Base-by-base conservation (phyloP, 2,329 filamentous ascomycete species). In the Hypoxylon sp. region DNA sequence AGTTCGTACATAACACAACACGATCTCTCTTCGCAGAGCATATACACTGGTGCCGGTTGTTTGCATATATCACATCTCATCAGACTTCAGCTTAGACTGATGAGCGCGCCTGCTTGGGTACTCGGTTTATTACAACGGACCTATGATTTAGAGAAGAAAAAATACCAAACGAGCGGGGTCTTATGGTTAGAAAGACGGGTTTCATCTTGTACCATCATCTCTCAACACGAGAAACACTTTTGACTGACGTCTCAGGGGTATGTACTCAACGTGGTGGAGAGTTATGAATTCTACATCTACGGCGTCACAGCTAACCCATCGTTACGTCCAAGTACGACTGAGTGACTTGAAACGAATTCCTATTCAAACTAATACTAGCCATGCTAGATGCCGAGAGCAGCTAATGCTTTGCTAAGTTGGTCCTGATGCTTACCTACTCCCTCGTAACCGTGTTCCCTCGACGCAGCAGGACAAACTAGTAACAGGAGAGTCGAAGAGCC, bases 1-100 rank as follows among this genome's bases (percentile, higher is more conserved):
- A 21, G 4, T 18, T 23, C 17, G 1, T 45, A 29, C 41, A 46
- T 27, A 47, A 35, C 43, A n/a, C n/a, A n/a, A n/a, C n/a, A n/a
- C n/a, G n/a, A n/a, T 41, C 31, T 37, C 43, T 41, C 11, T 24
- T 4, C 10, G 29, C 29, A 17, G 20, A 23, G 33, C 35, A 29
- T 45, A n/a, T 37, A 40, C 31, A 38, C 24, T 26, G 33, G 49
- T 26, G 31, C 11, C 20, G 26, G 45, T 43, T 29, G 53, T 37
- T 17, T 18, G 26, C 35, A 27, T n/a, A 20, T 47, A 29, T 20
- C 10, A 1, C 27, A 55, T n/a, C 37, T 41, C n/a, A 9, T n/a
- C n/a, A n/a, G n/a, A n/a, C n/a, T n/a, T n/a, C 20, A 17, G 40
- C 18, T 48, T 47, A 54, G 46, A 48, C 37, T 21, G 42, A 27